Base-by-base conservation (phyloP, 164 flowering plant species). In the Nymphaea thermarum region DNA sequence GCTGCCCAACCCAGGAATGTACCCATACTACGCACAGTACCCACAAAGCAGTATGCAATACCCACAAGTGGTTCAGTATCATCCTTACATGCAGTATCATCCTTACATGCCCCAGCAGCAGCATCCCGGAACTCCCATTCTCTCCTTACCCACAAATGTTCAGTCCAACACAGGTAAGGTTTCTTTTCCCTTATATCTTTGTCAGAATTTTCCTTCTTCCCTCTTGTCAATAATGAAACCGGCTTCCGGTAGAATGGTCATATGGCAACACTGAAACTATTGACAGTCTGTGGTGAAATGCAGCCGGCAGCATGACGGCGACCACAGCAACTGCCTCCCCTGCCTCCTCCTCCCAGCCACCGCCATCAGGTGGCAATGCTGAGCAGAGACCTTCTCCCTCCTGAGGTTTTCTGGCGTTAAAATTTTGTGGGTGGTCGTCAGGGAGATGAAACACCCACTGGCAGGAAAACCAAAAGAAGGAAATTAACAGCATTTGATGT, bases 21-120 rank as follows among this genome's bases (percentile, higher is more conserved):
- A 83, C 70, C 89, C 87, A 42, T 80, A 69, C 65, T 85, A 87
- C 71, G 69, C 76, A 45, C 91, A 83, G 45, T 79, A 80, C 73
- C 77, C 77, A 60, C 91, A 83, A 67, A 79, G 70, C 66, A 79
- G 77, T 73, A 68, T 71, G 66, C 86, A 81, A 47, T 81, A 79
- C 71, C 86, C 84, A 15, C 88, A 81, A 53, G 72, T 82, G 80
- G 63, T 79, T 42, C 91, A 81, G 62, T 79, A 82, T 73, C 87
- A 84, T 51, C 57, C 8, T 3, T 81, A 75, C 68, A 14, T 80
- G 74, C 80, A 81, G 62, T 79, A 82, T 73, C 87, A 84, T 51
- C 57, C 8, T 3, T 81, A 75, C 68, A 14, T 80, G 74, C 80
- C 84, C 43, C 87, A 82, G 68, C 84, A 76, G 1, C 84, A 76